Evolutionary conservation across 1,284 basidiomycete species (phyloP).

Genomic region (Apiotrichum domesticum): DNA sequence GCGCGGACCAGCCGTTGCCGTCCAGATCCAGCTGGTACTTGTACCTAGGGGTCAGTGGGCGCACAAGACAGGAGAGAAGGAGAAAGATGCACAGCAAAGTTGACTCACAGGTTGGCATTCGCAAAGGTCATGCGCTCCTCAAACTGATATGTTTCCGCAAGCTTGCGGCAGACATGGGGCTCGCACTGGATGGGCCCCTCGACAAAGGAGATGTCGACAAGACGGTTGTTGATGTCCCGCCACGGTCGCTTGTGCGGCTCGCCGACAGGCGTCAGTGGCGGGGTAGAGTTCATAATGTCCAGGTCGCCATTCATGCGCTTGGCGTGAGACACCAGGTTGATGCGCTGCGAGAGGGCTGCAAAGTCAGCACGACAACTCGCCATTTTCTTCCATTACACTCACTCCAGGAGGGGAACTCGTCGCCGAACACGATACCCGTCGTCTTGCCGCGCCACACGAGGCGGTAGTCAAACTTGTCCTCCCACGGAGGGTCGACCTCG

Average conservation of each 20-base stretch:
- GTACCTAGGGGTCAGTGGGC: slow-evolving; percentile 52
- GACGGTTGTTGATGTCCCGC: slow-evolving; percentile 50
- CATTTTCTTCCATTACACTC: slow-evolving; percentile 8
- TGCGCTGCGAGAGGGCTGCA: slow-evolving; percentile 50
- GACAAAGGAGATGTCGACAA: slow-evolving; percentile 43
- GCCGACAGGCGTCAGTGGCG: slow-evolving; percentile 48
- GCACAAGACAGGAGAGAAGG: slow-evolving; percentile 18
- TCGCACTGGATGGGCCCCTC: slow-evolving; percentile 50
- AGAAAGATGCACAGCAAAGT: slow-evolving; percentile 49
- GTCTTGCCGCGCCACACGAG: slow-evolving; percentile 62
- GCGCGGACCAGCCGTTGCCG: slow-evolving; percentile 47
- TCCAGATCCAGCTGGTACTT: slow-evolving; percentile 37
- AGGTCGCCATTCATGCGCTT: slow-evolving; percentile 45
- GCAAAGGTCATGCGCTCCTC: slow-evolving; percentile 47
- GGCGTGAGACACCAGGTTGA: slow-evolving; percentile 44
- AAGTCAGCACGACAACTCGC: background rate
- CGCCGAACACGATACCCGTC: slow-evolving; percentile 57
- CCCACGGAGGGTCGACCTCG: slow-evolving; percentile 54
- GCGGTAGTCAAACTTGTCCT: slow-evolving; percentile 54
- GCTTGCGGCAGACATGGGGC: slow-evolving; percentile 47
- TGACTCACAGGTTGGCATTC: slow-evolving; percentile 52
- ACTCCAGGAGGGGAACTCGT: slow-evolving; percentile 50
- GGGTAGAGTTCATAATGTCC: slow-evolving; percentile 37
- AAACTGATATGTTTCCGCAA: slow-evolving; percentile 53
- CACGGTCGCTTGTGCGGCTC: slow-evolving; percentile 23